Percentiles rank a stretch among this genome's conserved stretches.
phyloP scores from a whole-genome alignment of 345 rosid genomes.

The Anacardium occidentale region DNA sequence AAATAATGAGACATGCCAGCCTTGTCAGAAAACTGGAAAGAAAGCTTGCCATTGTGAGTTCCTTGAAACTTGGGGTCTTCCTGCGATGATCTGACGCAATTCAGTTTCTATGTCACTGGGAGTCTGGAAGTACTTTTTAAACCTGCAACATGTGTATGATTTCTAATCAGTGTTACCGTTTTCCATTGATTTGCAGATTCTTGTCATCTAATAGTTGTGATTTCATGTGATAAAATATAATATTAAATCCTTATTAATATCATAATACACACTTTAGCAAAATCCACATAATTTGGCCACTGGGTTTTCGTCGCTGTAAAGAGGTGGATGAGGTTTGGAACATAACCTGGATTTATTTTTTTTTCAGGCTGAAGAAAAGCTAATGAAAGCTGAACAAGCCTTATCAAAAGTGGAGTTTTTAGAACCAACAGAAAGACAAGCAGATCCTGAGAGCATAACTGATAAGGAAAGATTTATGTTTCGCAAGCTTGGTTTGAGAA shows the following conservation, averaged over 20 bases:
- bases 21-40: constrained; percentile 70
- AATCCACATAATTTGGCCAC: too few relatives aligned
- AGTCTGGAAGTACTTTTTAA: neutral
- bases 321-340: too few relatives aligned
- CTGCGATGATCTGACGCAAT: neutral
- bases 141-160: neutral
- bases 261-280: neutral
- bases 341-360: constrained; percentile 1
- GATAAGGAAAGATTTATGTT: constrained; percentile 98
- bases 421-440: constrained; percentile 62
- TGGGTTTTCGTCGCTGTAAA: too few relatives aligned
- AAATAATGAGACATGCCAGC: constrained; percentile 56
- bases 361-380: constrained; percentile 66
- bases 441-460: constrained; percentile 77
- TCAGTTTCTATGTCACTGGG: neutral
- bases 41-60: constrained; percentile 76
- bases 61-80: constrained; percentile 17
- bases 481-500: constrained; percentile 87
- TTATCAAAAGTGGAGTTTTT: constrained; percentile 70
- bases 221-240: neutral
- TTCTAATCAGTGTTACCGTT: neutral
- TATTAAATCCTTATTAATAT: neutral
- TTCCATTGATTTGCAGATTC: neutral
- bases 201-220: neutral
- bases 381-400: constrained; percentile 69